Evolutionary conservation across 768 basidiomycete genomes (phyloP).

Genomic region (Kwoniella heveanensis): DNA sequence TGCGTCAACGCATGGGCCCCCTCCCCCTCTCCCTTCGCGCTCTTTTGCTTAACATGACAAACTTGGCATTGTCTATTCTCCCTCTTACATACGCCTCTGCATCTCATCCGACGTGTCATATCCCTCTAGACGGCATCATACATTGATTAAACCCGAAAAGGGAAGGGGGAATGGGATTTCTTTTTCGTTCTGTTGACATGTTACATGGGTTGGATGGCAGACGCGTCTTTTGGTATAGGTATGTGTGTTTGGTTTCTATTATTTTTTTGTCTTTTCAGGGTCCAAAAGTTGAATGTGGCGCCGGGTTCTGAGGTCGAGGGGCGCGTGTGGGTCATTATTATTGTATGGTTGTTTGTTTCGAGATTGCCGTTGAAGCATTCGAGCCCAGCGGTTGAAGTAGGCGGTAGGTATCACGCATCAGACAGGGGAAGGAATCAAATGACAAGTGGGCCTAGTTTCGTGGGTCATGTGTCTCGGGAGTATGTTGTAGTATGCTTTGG

Average conservation of each 20-base stretch:
- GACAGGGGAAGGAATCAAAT: too few relatives aligned
- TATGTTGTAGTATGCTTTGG: too few relatives aligned
- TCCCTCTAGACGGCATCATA: too few relatives aligned
- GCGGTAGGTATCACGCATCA: too few relatives aligned
- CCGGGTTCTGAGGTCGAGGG: too few relatives aligned
- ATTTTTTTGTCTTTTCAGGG: neutral
- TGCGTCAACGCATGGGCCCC: neutral
- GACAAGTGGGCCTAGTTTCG: too few relatives aligned
- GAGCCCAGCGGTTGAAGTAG: too few relatives aligned
- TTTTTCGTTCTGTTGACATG: neutral
- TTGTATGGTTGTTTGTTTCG: too few relatives aligned
- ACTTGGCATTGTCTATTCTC: neutral
- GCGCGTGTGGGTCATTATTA: too few relatives aligned
- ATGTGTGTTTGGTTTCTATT: too few relatives aligned
- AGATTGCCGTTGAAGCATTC: too few relatives aligned
- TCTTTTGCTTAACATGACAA: neutral
- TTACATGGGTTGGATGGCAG: neutral
- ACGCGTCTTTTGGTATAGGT: constrained; percentile 3
- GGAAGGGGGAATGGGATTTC: neutral
- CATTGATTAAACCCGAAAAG: neutral
- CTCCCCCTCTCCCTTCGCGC: neutral
- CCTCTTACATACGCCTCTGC: neutral
- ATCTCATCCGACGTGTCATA: neutral
- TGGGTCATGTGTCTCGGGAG: too few relatives aligned
- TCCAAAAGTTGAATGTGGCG: neutral